Conservation (phyloP, 345 rosid genomes). For the Orychophragmus violaceus region DNA sequence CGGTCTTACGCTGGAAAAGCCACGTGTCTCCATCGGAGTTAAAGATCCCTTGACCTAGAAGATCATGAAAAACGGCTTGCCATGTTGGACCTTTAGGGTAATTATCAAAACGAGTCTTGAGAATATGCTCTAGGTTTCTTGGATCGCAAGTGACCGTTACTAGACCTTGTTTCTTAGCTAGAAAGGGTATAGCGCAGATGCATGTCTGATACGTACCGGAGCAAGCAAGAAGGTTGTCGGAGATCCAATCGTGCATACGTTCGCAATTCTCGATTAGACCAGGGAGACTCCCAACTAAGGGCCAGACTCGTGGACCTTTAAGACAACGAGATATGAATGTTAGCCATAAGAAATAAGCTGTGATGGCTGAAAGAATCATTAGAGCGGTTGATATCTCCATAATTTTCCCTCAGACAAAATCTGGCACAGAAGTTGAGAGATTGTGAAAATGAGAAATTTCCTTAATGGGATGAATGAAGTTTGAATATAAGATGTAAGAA, state of each 20-base stretch:
- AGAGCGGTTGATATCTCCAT: conserved; percentile 70
- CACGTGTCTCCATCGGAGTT: conserved; percentile 93
- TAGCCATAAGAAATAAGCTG: conserved; percentile 80
- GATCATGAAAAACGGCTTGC: conserved; percentile 93
- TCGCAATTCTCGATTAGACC: conserved; percentile 82
- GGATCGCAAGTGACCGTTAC: conserved; percentile 98
- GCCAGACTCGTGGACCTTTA: conserved; percentile 92
- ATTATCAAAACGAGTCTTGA: conserved; percentile 78
- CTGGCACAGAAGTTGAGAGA: conserved; percentile 3
- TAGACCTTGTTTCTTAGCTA: conserved; percentile 80
- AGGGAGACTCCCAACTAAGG: conserved; percentile 85
- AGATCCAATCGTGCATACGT: conserved; percentile 96
- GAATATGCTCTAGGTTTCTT: conserved; percentile 73
- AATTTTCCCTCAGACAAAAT: not conserved
- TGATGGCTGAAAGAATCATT: conserved; percentile 54
- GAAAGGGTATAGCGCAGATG: conserved; percentile 79
- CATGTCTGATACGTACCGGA: conserved; percentile 99
- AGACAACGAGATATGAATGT: conserved; percentile 76
- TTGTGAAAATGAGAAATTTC: too few species aligned
- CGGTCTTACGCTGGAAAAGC: conserved; percentile 92
- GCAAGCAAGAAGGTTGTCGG: conserved; percentile 82
- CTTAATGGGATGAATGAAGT: too few species aligned
- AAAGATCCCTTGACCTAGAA: conserved; percentile 88
- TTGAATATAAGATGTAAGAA: not conserved
- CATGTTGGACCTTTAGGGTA: conserved; percentile 98